Conservation (phyloP, 192 early-diverging fungal genomes). For the Chytriomyces confervae region DNA sequence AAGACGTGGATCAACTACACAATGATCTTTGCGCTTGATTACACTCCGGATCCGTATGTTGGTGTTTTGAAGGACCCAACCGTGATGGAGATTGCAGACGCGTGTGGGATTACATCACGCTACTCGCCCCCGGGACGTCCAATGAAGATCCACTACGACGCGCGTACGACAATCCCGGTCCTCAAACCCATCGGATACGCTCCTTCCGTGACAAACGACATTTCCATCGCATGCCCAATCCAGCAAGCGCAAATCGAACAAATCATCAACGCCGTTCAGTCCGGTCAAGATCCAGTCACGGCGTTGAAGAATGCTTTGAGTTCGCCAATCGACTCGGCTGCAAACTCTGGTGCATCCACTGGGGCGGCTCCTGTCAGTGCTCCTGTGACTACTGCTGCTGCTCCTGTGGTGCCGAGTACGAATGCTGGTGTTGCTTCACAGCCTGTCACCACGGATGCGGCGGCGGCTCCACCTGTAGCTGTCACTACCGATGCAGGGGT, state of each 20-base stretch:
- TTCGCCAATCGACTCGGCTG: neutral
- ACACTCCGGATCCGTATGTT: slow-evolving; percentile 34
- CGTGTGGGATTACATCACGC: slow-evolving; percentile 32
- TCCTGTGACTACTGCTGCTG: no score
- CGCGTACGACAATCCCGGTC: neutral
- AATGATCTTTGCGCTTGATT: slow-evolving; percentile 30
- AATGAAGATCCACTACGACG: slow-evolving; percentile 30
- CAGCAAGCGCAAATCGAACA: slow-evolving; percentile 4
- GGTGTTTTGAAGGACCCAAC: slow-evolving; percentile 34
- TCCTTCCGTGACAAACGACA: slow-evolving; percentile 20
- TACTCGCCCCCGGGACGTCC: slow-evolving; percentile 5
- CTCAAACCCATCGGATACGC: slow-evolving; percentile 35
- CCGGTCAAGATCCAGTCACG: neutral
- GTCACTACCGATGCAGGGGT: no score
- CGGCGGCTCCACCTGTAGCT: no score
- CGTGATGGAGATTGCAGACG: slow-evolving; percentile 28
- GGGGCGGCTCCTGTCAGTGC: no score
- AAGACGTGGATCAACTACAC: slow-evolving; percentile 32
- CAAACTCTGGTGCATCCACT: neutral
- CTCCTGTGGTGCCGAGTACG: no score
- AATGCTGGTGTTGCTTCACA: no score
- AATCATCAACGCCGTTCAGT: slow-evolving; percentile 10
- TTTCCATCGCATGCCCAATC: slow-evolving; percentile 31
- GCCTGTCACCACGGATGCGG: no score
- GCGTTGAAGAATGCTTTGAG: slow-evolving; percentile 15